Base-by-base conservation (phyloP, 140 eudicot genomes). In the Erigeron philadelphicus region DNA sequence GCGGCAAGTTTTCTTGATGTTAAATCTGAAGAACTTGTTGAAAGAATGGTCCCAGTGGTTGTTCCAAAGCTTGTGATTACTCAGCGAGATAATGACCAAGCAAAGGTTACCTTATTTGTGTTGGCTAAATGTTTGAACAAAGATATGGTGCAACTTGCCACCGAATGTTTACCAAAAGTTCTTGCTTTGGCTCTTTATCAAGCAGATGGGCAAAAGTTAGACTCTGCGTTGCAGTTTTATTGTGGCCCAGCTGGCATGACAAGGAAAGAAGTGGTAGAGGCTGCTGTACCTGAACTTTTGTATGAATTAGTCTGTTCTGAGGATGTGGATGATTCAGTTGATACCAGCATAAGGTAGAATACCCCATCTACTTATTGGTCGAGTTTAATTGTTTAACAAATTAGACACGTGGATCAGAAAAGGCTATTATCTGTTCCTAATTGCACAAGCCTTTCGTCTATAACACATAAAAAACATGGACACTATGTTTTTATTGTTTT, bases 101-200 rank as follows among this genome's bases (percentile, higher is more conserved):
- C 94, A 57, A 76, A 81, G 8, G 73, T 62, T 67, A 89, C 84
- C 9, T 80, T 94, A 69, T 45, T 72, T 64, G 90, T 83, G 72
- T 61, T 89, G 77, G 97, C 91, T 21, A 85, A 77, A 31, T 82
- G 79, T 76, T 77, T 85, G 80, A 76, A 85, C 16, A 72, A 79
- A 13, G 91, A 92, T 74, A 86, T 87, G 96, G 97, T 94, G 79
- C 84, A 80, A 69, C 79, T 94, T 61, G 79, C 81, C 58, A 85
- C 87, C 31, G 62, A 71, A 52, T 90, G 95, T 86, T 62, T 89
- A 68, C 99, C 99, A 17, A 90, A 89, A 68, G 97, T 89, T 74
- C 97, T 94, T 74, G 95, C 97, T 50, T 94, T 81, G 69, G 97
- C 99, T 71, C 95, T 94, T 56, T 90, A 82, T 77, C 91, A 74